phyloP scores from a whole-genome alignment of 257 asterid genomes.

The Solanum bulbocastanum region DNA sequence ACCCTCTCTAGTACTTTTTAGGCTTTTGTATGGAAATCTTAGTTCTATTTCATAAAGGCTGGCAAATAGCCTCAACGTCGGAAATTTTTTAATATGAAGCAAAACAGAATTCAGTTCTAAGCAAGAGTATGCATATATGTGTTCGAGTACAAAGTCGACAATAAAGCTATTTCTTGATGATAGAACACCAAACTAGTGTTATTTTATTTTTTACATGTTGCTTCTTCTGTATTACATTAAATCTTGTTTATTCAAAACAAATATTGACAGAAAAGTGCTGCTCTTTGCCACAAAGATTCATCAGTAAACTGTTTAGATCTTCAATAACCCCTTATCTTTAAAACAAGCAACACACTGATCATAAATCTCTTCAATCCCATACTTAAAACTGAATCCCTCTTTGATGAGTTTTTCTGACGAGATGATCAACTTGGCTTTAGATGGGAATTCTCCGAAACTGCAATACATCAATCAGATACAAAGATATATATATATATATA shows the following conservation, averaged over 20 bases:
- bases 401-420: conserved; percentile 11
- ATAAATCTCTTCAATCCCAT: conserved; percentile 25
- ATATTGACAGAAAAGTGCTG: neutral
- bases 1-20: neutral
- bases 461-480: neutral
- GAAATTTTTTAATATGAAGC: neutral
- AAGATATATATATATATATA: neutral
- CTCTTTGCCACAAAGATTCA: neutral
- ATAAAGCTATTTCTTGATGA: neutral
- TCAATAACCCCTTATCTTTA: conserved; percentile 9
- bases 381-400: conserved; percentile 19
- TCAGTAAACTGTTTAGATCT: neutral
- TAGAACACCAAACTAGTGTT: neutral
- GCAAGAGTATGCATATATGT: neutral
- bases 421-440: conserved; percentile 14
- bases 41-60: neutral
- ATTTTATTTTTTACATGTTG: neutral
- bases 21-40: neutral
- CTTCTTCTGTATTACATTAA: neutral
- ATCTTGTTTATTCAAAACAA: neutral
- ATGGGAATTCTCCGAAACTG: conserved; percentile 13
- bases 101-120: neutral
- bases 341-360: conserved; percentile 10
- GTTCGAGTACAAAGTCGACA: neutral
- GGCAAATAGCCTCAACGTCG: neutral